phyloP scores from a whole-genome alignment of 768 basidiomycete genomes.

The Boletus rubescentipes region DNA sequence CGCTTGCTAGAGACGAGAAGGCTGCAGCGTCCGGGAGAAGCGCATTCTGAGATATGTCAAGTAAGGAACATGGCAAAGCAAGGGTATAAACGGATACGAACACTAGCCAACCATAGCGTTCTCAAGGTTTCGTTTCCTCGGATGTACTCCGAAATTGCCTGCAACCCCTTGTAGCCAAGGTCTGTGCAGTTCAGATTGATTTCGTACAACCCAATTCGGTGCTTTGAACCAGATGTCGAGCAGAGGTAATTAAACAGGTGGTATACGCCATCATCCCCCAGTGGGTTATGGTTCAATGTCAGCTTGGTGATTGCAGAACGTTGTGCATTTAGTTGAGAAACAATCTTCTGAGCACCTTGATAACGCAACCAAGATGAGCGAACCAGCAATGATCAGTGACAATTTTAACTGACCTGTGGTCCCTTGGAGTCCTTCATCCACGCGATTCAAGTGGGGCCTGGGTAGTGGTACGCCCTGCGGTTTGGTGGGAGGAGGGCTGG shows the following conservation, averaged over 20 bases:
- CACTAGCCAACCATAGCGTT: conserved; percentile 54
- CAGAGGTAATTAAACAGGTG: conserved; percentile 54
- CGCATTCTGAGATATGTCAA: conserved; percentile 37
- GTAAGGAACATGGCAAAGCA: background rate
- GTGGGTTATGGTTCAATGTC: conserved; percentile 52
- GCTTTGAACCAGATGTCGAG: conserved; percentile 46
- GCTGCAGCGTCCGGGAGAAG: conserved; percentile 39
- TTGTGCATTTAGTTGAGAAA: conserved; percentile 45
- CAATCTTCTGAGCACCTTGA: conserved; percentile 54
- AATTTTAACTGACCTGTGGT: conserved; percentile 15
- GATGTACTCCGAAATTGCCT: conserved; percentile 52
- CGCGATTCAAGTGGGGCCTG: conserved; percentile 16
- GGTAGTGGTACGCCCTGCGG: conserved; percentile 6
- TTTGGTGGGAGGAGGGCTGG: background rate
- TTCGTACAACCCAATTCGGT: conserved; percentile 43
- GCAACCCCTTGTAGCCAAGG: conserved; percentile 54
- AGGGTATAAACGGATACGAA: conserved; percentile 31
- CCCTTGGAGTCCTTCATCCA: conserved; percentile 24
- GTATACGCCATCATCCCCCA: conserved; percentile 57
- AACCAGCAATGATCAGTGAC: no score
- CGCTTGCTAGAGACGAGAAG: conserved; percentile 41
- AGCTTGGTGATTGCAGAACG: conserved; percentile 47
- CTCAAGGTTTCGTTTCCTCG: conserved; percentile 44
- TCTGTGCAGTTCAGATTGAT: conserved; percentile 55
- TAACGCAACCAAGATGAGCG: conserved; percentile 3